Percentiles rank a stretch among this genome's conserved stretches.
These are phyloP conservation scores for Rhizophora apiculata DNA, from an alignment of 345 rosid genomes.

Conservation along the genomic window DNA sequence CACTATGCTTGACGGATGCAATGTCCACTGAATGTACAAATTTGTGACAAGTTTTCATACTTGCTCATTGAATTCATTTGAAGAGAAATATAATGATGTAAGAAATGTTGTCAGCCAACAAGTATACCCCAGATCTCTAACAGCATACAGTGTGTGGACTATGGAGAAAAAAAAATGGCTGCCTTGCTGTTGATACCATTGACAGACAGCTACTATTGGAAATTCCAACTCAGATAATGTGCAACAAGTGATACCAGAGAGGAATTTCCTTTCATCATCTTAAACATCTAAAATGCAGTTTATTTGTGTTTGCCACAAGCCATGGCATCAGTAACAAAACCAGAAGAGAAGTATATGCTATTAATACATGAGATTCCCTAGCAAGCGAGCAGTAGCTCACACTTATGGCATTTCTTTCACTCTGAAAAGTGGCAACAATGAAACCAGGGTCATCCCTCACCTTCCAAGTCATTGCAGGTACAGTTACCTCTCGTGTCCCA, in stretches of 20 bases:
- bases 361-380: conserved; percentile 44
- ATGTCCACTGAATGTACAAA: neutral
- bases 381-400: conserved; percentile 52
- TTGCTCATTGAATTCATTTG: too few relatives aligned
- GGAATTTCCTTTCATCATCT: conserved; percentile 11
- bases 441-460: conserved; percentile 58
- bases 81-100: too few relatives aligned
- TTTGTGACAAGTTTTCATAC: neutral
- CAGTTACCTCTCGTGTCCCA: conserved; percentile 56
- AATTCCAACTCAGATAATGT: conserved; percentile 14
- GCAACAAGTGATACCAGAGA: conserved; percentile 18
- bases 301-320: conserved; percentile 27
- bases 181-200: neutral
- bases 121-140: too few relatives aligned
- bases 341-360: conserved; percentile 28
- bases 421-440: conserved; percentile 43
- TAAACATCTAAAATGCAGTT: conserved; percentile 14
- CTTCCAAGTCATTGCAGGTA: conserved; percentile 60
- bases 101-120: too few relatives aligned
- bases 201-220: neutral
- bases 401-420: conserved; percentile 29
- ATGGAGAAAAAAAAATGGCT: neutral
- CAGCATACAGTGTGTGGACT: too few relatives aligned
- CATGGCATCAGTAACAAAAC: conserved; percentile 21
- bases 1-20: neutral